Percentiles rank a stretch among this genome's conserved stretches.
These are phyloP conservation scores for Cardamine resedifolia DNA, from an alignment of 345 rosid genomes.

Conservation along the genomic window DNA sequence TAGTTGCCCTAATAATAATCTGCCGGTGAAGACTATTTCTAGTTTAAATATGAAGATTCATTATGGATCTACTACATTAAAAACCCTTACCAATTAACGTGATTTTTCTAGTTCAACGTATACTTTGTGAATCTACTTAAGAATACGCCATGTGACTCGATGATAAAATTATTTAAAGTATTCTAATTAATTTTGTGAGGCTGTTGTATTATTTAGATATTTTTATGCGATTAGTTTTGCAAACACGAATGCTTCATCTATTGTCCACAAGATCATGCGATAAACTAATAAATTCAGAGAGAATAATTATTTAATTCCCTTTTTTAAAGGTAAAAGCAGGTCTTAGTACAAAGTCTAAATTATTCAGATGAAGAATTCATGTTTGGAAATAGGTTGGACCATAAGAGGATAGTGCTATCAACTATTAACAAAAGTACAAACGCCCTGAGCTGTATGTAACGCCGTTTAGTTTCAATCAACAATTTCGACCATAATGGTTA, in stretches of 20 bases:
- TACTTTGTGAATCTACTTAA: background rate
- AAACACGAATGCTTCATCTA: background rate
- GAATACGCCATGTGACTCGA: background rate
- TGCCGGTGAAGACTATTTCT: slow-evolving; percentile 24
- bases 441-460: slow-evolving; percentile 26
- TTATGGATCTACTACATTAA: background rate
- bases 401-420: slow-evolving; percentile 17
- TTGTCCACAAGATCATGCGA: background rate
- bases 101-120: background rate
- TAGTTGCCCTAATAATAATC: slow-evolving; percentile 18
- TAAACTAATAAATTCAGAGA: slow-evolving; percentile 12
- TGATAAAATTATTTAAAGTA: no score
- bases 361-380: slow-evolving; percentile 7
- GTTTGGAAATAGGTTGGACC: slow-evolving; percentile 14
- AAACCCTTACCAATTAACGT: background rate
- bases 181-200: no score
- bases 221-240: background rate
- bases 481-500: background rate
- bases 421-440: slow-evolving; percentile 22
- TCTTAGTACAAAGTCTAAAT: background rate
- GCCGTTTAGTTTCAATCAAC: slow-evolving; percentile 29
- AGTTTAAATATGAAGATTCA: slow-evolving; percentile 17
- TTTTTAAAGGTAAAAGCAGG: background rate
- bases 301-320: background rate
- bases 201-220: background rate